Conservation (phyloP, 495 filamentous ascomycete species). For the Xylaria intraflava region DNA sequence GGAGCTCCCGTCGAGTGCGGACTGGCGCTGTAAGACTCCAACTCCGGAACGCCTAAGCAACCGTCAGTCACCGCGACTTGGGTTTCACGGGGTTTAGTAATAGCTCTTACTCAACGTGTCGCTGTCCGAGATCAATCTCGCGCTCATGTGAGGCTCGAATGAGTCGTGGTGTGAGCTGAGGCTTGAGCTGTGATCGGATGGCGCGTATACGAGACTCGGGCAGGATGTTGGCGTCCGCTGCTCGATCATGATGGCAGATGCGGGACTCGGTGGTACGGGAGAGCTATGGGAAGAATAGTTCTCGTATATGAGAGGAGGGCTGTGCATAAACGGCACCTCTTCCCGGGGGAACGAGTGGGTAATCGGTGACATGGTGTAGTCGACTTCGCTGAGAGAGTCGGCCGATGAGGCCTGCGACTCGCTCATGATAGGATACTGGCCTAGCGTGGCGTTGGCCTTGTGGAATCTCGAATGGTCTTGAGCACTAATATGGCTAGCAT, state of each 20-base stretch:
- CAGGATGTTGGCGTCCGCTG: conserved; percentile 45
- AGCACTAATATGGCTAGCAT: conserved; percentile 17
- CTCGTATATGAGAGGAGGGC: conserved; percentile 48
- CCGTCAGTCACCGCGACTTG: conserved; percentile 27
- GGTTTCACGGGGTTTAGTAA: conserved; percentile 8
- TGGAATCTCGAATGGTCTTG: conserved; percentile 22
- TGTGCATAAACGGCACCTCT: conserved; percentile 44
- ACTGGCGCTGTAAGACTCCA: conserved; percentile 42
- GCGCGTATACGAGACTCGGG: conserved; percentile 43
- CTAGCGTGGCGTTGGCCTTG: conserved; percentile 21
- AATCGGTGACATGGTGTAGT: conserved; percentile 47
- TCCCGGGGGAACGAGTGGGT: conserved; percentile 45
- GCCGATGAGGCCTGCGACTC: conserved; percentile 43
- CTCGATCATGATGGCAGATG: conserved; percentile 46
- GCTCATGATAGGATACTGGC: conserved; percentile 27
- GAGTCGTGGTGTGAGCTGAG: conserved; percentile 40
- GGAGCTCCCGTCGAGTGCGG: conserved; percentile 32
- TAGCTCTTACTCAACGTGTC: conserved; percentile 41
- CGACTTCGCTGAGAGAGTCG: conserved; percentile 48
- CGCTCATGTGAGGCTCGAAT: conserved; percentile 39
- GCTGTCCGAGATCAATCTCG: conserved; percentile 40
- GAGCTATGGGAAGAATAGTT: conserved; percentile 42
- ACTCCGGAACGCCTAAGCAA: conserved; percentile 36
- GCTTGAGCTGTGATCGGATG: conserved; percentile 43
- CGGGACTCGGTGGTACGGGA: conserved; percentile 45